Evolutionary conservation across 495 filamentous ascomycete species (phyloP).

Genomic region (Annulohypoxylon moriforme): DNA sequence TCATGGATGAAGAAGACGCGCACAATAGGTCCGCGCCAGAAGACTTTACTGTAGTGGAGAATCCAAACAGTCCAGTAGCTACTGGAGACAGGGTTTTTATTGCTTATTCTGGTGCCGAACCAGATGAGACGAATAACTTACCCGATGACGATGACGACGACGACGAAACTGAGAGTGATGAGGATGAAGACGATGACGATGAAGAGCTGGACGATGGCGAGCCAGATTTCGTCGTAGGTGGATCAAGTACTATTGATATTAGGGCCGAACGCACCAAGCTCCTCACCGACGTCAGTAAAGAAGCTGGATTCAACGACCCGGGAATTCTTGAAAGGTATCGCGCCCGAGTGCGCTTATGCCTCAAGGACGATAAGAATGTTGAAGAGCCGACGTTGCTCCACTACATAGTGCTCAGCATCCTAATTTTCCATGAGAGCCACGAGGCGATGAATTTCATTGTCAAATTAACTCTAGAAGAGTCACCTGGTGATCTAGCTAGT

Average conservation of each 20-base stretch:
- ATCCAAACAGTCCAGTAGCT: background rate
- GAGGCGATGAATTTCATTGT: constrained; percentile 29
- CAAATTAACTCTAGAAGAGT: constrained; percentile 15
- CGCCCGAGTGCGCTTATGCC: constrained; percentile 24
- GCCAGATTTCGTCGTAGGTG: constrained; percentile 10
- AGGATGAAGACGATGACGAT: constrained; percentile 7
- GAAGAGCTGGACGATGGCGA: constrained; percentile 15
- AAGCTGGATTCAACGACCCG: constrained; percentile 10
- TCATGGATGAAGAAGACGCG: constrained; percentile 2
- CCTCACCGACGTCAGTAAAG: constrained; percentile 22
- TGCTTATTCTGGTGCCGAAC: constrained; percentile 8
- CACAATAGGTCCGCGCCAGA: background rate
- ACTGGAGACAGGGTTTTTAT: constrained; percentile 6
- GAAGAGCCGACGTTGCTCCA: constrained; percentile 24
- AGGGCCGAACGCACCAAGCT: constrained; percentile 23
- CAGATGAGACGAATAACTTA: constrained; percentile 2
- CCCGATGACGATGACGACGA: constrained; percentile 7
- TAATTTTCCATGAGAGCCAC: constrained; percentile 22
- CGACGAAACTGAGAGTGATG: background rate
- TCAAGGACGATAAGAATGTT: constrained; percentile 22
- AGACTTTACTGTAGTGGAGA: constrained; percentile 18
- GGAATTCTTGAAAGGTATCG: constrained; percentile 18
- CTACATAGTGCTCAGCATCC: constrained; percentile 18
- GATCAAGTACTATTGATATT: constrained; percentile 17
- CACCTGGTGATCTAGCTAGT: constrained; percentile 13